phyloP scores from a whole-genome alignment of 192 early-diverging fungal genomes.

The Backusella tarrabulga region DNA sequence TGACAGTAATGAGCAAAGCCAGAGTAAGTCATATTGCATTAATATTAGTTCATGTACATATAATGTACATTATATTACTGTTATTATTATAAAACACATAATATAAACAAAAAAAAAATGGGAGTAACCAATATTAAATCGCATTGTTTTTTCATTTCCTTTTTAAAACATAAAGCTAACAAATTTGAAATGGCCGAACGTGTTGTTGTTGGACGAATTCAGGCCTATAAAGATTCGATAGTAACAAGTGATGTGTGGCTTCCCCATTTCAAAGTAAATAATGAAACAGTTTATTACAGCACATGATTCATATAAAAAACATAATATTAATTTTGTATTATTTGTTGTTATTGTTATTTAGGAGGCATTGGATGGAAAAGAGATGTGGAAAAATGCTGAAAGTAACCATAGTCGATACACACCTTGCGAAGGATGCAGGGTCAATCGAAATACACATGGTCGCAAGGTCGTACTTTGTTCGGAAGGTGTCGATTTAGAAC shows the following conservation, averaged over 20 bases:
- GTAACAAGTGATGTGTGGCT: conserved; percentile 23
- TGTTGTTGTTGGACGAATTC: conserved; percentile 3
- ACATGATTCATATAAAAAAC: background rate
- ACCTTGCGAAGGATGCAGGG: conserved; percentile 10
- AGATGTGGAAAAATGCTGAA: background rate
- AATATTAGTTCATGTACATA: background rate
- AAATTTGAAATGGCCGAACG: conserved; percentile 4
- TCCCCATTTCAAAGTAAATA: conserved; percentile 1
- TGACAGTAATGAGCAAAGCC: conserved; percentile 3
- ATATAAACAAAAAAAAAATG: background rate
- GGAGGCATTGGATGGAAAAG: conserved; percentile 8
- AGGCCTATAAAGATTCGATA: conserved; percentile 13
- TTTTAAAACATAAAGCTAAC: conserved; percentile 1
- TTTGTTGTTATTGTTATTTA: background rate
- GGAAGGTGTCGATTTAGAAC: background rate
- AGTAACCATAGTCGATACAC: background rate
- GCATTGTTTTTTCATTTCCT: conserved; percentile 1
- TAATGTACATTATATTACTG: background rate
- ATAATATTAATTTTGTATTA: background rate
- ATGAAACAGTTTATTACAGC: background rate
- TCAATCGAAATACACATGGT: conserved; percentile 10
- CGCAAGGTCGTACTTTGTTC: background rate
- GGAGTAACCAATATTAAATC: conserved; percentile 1
- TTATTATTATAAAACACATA: background rate
- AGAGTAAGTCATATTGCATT: background rate